These are phyloP conservation scores for Leccinum pellstonianum DNA, from an alignment of 768 basidiomycete genomes.

Conservation along the genomic window DNA sequence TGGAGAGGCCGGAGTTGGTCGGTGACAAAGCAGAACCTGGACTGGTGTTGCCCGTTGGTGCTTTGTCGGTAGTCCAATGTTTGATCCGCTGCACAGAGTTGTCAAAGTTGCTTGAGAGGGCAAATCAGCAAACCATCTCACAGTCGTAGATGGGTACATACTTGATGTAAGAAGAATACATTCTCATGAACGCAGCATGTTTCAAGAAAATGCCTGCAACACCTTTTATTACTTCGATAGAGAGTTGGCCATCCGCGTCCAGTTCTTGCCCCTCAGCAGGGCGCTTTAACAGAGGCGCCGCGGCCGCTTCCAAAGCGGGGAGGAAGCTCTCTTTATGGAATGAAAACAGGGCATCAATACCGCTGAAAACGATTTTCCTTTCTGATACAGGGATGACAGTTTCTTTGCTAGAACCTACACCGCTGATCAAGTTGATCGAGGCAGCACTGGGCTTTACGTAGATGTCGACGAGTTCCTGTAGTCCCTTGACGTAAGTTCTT, in stretches of 20 bases:
- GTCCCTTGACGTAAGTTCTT: slow-evolving; percentile 89
- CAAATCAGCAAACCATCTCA: slow-evolving; percentile 13
- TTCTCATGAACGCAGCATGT: slow-evolving; percentile 97
- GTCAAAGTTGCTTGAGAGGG: slow-evolving; percentile 78
- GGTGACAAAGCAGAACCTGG: slow-evolving; percentile 45
- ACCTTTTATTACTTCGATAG: slow-evolving; percentile 69
- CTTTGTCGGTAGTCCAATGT: slow-evolving; percentile 72
- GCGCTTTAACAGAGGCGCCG: slow-evolving; percentile 61
- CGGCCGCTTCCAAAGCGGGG: slow-evolving; percentile 81
- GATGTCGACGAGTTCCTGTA: slow-evolving; percentile 91
- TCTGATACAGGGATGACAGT: slow-evolving; percentile 83
- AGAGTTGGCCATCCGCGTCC: slow-evolving; percentile 73
- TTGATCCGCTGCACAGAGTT: slow-evolving; percentile 86
- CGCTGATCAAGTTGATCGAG: slow-evolving; percentile 66
- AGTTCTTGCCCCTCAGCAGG: slow-evolving; percentile 44
- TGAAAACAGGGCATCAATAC: slow-evolving; percentile 83
- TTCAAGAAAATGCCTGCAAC: slow-evolving; percentile 89
- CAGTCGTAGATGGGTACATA: slow-evolving; percentile 38
- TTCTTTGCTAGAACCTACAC: slow-evolving; percentile 73
- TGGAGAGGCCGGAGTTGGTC: slow-evolving; percentile 54
- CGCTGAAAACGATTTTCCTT: slow-evolving; percentile 88
- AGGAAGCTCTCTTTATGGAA: slow-evolving; percentile 95
- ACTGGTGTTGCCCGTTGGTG: slow-evolving; percentile 36
- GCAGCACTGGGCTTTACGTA: slow-evolving; percentile 86
- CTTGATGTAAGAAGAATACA: slow-evolving; percentile 99